Evolutionary conservation across 352 stramenopile genomes (phyloP).

Genomic region (Thraustochytrium striatum): DNA sequence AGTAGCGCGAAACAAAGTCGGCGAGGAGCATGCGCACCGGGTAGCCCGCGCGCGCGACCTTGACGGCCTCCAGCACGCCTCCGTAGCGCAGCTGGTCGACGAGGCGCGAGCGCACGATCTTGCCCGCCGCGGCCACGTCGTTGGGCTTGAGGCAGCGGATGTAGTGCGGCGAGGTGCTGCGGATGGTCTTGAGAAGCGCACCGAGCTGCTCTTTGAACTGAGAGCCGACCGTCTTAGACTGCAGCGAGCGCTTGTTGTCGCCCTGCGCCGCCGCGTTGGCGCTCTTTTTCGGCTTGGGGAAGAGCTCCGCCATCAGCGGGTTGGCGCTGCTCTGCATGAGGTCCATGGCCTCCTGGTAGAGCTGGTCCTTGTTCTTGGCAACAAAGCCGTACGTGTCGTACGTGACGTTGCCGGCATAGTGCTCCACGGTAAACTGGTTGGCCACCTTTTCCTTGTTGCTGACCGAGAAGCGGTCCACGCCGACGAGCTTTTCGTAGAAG

Average conservation of each 20-base stretch:
- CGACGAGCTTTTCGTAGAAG: conserved; percentile 52
- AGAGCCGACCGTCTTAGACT: conserved; percentile 59
- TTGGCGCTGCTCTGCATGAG: conserved; percentile 62
- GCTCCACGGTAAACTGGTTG: conserved; percentile 83
- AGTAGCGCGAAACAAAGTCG: conserved; percentile 75
- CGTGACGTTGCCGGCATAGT: conserved; percentile 87
- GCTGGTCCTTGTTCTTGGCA: conserved; percentile 94
- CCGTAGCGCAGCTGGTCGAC: conserved; percentile 70
- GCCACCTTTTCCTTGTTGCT: conserved; percentile 42
- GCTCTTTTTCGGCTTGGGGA: neutral
- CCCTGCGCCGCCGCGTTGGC: neutral
- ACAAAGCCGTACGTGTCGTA: conserved; percentile 91
- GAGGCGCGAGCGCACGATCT: conserved; percentile 74
- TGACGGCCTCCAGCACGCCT: conserved; percentile 90
- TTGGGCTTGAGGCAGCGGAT: conserved; percentile 98
- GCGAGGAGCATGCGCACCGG: conserved; percentile 85
- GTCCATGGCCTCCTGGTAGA: conserved; percentile 83
- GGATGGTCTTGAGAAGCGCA: conserved; percentile 85
- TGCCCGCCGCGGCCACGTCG: conserved; percentile 77
- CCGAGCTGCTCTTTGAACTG: conserved; percentile 88
- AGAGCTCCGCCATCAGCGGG: conserved; percentile 87
- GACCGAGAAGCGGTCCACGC: conserved; percentile 64
- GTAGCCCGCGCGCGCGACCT: conserved; percentile 89
- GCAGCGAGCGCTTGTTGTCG: neutral
- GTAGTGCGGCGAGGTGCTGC: conserved; percentile 90